Conservation (phyloP, 2,329 filamentous ascomycete genomes). For the Penicillium sp. region DNA sequence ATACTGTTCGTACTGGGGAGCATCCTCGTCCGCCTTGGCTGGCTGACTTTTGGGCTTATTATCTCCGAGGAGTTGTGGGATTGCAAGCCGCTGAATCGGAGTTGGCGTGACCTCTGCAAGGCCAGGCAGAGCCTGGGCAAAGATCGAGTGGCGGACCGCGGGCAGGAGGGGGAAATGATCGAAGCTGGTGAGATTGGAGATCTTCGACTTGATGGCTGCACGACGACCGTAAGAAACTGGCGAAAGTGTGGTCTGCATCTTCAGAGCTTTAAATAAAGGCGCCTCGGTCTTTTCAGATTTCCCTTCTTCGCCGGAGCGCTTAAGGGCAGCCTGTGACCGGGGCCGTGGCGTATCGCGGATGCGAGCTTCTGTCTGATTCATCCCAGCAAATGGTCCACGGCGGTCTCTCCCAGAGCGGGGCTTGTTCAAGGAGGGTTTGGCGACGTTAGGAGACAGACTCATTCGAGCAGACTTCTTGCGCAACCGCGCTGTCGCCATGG, state of each 20-base stretch:
- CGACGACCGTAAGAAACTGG: slow-evolving; percentile 74
- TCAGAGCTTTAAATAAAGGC: slow-evolving; percentile 74
- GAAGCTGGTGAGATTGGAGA: slow-evolving; percentile 73
- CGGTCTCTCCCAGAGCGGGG: slow-evolving; percentile 44
- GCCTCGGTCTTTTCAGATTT: slow-evolving; percentile 48
- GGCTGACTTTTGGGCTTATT: slow-evolving; percentile 38
- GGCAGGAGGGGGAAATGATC: slow-evolving; percentile 77
- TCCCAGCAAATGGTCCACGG: slow-evolving; percentile 59
- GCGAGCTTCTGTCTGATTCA: slow-evolving; percentile 57
- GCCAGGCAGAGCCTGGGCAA: slow-evolving; percentile 71
- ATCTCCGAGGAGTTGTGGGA: slow-evolving; percentile 71
- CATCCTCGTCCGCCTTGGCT: slow-evolving; percentile 33
- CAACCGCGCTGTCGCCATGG: slow-evolving; percentile 33
- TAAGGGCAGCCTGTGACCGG: slow-evolving; percentile 45
- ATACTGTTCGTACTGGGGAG: slow-evolving; percentile 63
- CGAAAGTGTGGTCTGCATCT: slow-evolving; percentile 84
- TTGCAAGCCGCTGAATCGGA: slow-evolving; percentile 84
- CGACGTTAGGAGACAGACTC: slow-evolving; percentile 39
- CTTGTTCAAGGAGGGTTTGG: slow-evolving; percentile 32
- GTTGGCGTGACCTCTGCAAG: slow-evolving; percentile 78
- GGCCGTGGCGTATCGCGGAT: slow-evolving; percentile 44
- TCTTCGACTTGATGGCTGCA: slow-evolving; percentile 60
- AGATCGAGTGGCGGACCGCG: slow-evolving; percentile 68
- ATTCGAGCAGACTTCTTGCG: slow-evolving; percentile 41
- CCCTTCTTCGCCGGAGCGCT: slow-evolving; percentile 40